Evolutionary conservation across 352 stramenopile species (phyloP).

Genomic region (Globisporangium paddicum): DNA sequence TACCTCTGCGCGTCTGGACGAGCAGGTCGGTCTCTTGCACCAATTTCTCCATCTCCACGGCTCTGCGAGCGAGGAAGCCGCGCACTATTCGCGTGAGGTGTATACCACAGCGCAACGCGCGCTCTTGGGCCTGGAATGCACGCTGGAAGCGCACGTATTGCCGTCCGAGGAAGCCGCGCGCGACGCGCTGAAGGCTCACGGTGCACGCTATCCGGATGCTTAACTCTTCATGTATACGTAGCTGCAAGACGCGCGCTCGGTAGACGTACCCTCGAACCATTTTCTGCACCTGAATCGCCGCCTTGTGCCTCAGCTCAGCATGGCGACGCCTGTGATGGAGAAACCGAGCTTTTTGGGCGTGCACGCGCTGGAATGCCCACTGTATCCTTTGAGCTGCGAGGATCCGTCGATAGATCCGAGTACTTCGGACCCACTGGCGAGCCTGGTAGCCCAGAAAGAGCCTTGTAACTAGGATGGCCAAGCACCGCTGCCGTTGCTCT

Average conservation of each 20-base stretch:
- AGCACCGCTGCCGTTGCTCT: slow-evolving; percentile 19
- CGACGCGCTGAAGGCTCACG: slow-evolving; percentile 46
- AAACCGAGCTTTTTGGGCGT: slow-evolving; percentile 27
- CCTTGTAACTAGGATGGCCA: slow-evolving; percentile 22
- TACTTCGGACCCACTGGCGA: slow-evolving; percentile 33
- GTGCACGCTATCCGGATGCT: slow-evolving; percentile 38
- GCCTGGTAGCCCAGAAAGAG: slow-evolving; percentile 47
- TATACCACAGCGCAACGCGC: slow-evolving; percentile 26
- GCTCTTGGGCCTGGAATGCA: slow-evolving; percentile 22
- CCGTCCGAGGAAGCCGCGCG: slow-evolving; percentile 40
- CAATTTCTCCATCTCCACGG: slow-evolving; percentile 16
- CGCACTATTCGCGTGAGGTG: slow-evolving; percentile 50
- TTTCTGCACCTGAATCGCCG: slow-evolving; percentile 39
- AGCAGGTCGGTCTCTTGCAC: slow-evolving; percentile 39
- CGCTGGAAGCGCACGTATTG: slow-evolving; percentile 23
- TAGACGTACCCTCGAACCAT: slow-evolving; percentile 27
- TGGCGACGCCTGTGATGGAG: slow-evolving; percentile 7
- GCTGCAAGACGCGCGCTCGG: slow-evolving; percentile 19
- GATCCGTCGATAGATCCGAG: slow-evolving; percentile 24
- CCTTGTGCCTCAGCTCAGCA: slow-evolving; percentile 14
- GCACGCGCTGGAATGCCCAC: slow-evolving; percentile 22
- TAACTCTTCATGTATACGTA: slow-evolving; percentile 34
- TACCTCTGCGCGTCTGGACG: slow-evolving; percentile 42
- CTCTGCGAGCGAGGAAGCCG: slow-evolving; percentile 40
- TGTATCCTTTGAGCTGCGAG: slow-evolving; percentile 37